Conservation (phyloP, 169 alveolate species). For the Plasmodium gonderi region DNA sequence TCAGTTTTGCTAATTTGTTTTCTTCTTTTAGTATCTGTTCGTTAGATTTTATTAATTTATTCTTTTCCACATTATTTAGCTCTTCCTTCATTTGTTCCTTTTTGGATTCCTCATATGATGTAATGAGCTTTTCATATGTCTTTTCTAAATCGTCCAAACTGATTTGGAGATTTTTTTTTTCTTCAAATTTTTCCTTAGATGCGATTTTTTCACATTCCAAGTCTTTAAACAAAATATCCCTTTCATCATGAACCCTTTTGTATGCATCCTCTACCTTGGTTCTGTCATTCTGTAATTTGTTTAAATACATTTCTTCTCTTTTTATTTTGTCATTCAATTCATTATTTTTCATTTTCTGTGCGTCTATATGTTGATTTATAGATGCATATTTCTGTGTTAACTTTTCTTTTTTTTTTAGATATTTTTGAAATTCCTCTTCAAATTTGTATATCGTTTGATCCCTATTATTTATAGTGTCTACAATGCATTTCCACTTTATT, state of each 20-base stretch:
- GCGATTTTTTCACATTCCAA: slow-evolving; percentile 15
- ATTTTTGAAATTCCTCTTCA: slow-evolving; percentile 27
- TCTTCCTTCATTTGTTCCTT: slow-evolving; percentile 23
- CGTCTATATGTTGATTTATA: not conserved
- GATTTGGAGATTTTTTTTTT: slow-evolving; percentile 31
- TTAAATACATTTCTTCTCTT: slow-evolving; percentile 2
- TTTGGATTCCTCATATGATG: slow-evolving; percentile 13
- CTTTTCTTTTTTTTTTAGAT: slow-evolving; percentile 12
- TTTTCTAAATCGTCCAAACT: not conserved
- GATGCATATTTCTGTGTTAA: slow-evolving; percentile 15
- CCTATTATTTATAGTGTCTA: slow-evolving; percentile 38
- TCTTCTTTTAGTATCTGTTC: slow-evolving; percentile 23
- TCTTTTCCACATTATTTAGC: slow-evolving; percentile 30
- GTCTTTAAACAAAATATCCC: slow-evolving; percentile 24
- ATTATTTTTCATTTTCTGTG: slow-evolving; percentile 10
- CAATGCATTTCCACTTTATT: slow-evolving; percentile 32
- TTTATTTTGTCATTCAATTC: slow-evolving; percentile 16
- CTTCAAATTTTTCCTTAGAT: slow-evolving; percentile 33
- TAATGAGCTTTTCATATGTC: not conserved
- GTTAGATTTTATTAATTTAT: slow-evolving; percentile 31
- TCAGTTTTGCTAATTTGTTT: not conserved
- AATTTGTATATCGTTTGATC: slow-evolving; percentile 49
- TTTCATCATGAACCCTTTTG: not conserved
- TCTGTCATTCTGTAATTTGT: slow-evolving; percentile 14
- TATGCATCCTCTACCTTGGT: not conserved